Conservation (phyloP, 2,329 filamentous ascomycete genomes). For the Phyllosticta citribraziliensis region DNA sequence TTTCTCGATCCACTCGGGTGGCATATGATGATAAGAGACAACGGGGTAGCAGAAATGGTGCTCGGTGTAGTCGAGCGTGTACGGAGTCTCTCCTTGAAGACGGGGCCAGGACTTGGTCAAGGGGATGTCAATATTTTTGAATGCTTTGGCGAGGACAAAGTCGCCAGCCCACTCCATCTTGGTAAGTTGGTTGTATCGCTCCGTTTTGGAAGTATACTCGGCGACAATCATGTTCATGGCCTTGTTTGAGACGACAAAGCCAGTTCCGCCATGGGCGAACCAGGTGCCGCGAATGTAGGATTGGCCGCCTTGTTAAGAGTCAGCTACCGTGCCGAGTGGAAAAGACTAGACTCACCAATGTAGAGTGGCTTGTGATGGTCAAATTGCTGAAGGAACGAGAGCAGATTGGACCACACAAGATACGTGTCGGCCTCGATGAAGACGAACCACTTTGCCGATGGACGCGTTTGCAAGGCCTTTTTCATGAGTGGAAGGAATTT, state of each 20-base stretch:
- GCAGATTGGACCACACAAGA: constrained; percentile 43
- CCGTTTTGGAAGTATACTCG: background rate
- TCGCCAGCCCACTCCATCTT: constrained; percentile 31
- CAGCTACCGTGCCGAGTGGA: constrained; percentile 22
- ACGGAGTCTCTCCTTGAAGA: constrained; percentile 36
- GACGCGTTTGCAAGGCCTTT: constrained; percentile 25
- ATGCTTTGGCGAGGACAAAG: constrained; percentile 28
- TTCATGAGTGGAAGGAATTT: constrained; percentile 29
- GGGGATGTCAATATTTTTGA: constrained; percentile 26
- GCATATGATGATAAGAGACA: constrained; percentile 33
- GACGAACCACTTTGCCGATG: constrained; percentile 47
- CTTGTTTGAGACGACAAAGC: constrained; percentile 33
- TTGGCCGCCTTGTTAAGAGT: constrained; percentile 11
- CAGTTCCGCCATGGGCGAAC: constrained; percentile 34
- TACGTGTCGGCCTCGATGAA: constrained; percentile 53
- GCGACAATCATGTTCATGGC: constrained; percentile 26
- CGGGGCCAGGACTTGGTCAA: constrained; percentile 33
- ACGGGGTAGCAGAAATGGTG: constrained; percentile 34
- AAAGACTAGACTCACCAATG: constrained; percentile 41
- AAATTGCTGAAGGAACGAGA: constrained; percentile 43
- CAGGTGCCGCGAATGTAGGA: constrained; percentile 27
- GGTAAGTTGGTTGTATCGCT: constrained; percentile 26
- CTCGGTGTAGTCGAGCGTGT: constrained; percentile 29
- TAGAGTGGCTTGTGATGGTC: constrained; percentile 41
- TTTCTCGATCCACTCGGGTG: constrained; percentile 25